Evolutionary conservation across 148 eudicot genomes (phyloP), one percentile per base, ranked within the genome.

Genomic region (Cornus controversa): DNA sequence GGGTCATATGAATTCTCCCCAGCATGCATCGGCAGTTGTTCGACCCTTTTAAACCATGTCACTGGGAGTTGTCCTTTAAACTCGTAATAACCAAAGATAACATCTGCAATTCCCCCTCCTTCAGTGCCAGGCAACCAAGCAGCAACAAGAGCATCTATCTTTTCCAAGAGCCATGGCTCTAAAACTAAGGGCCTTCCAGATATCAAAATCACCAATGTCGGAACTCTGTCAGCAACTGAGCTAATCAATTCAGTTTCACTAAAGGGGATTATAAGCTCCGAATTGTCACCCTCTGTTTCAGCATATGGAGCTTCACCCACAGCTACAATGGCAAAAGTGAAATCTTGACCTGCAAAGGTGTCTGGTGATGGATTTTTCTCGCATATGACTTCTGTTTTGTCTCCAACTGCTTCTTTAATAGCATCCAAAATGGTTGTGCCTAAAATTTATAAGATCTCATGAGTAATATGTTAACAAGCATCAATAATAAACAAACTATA

Each of bases 51-150:
- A 78, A 94, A 91, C 98, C 98, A 94, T 6, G 98, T 81, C 66
- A 94, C 70, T 7, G 96, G 96, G 72, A 94, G 92, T 72, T 50
- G 77, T 45, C 98, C 98, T 77, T 89, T 86, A 67, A 92, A 92
- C 58, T 84, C 91, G 66, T 78, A 84, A 77, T 92, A 97, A 74
- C 98, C 98, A 74, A 89, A 94, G 24, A 94, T 71, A 70, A 92
- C 93, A 86, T 94, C 98, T 8, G 95, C 84, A 62, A 94, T 80
- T 73, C 98, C 98, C 6, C 28, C 60, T 58, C 97, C 98, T 84
- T 94, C 97, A 27, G 80, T 90, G 53, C 98, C 98, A 73, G 98
- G 98, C 81, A 94, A 80, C 91, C 92, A 94, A 79, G 97, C 97
- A 75, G 91, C 97, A 73, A 92, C 87, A 25, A 94, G 57, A 66